Evolutionary conservation across 2,329 filamentous ascomycete genomes (phyloP), one percentile per base, ranked within the genome.

Genomic region (Xylaria sp.): DNA sequence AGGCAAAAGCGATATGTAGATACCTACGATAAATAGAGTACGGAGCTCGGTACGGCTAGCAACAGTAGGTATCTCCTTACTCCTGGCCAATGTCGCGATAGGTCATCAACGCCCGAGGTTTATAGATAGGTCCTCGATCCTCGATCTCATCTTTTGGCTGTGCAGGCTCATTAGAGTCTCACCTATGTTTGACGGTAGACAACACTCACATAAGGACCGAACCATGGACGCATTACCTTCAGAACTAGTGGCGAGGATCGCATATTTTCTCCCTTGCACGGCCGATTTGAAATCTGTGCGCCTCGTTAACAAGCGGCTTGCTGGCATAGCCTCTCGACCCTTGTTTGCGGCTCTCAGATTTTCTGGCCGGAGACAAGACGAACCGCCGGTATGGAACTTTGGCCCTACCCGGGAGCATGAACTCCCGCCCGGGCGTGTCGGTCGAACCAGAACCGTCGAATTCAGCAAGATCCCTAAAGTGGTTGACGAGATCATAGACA

Each of bases 311-410:
- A 53, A n/a, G n/a, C 25, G 37, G 12, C 61, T 50, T 42, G 63
- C 59, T 38, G 65, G 47, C 37, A 42, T 65, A 40, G 60, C 59
- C 21, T 33, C 38, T 9, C 62, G 62, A 7, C 63, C 59, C 8
- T 55, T 67, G 3, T 67, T 67, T 42, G 59, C 43, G 23, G 2
- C 58, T 5, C 56, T 67, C n/a, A 56, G 63, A 19, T 63, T 67
- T 49, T 60, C 54, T 21, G 62, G 59, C 8, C 54, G 17, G 28
- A 37, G 35, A 37, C 61, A 66, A 38, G 57, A 51, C 43, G 35
- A 59, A 14, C 11, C 2, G 9, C 37, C 54, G 23, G 40, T 38
- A 7, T 60, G 56, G 56, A 57, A 56, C 35, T 58, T 56, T 15
- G 60, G 56, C 7, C 40, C 63, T 14, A 19, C 37, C 6, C 4